phyloP scores from a whole-genome alignment of 805 yeast genomes.

The Lipomyces anomalus region DNA sequence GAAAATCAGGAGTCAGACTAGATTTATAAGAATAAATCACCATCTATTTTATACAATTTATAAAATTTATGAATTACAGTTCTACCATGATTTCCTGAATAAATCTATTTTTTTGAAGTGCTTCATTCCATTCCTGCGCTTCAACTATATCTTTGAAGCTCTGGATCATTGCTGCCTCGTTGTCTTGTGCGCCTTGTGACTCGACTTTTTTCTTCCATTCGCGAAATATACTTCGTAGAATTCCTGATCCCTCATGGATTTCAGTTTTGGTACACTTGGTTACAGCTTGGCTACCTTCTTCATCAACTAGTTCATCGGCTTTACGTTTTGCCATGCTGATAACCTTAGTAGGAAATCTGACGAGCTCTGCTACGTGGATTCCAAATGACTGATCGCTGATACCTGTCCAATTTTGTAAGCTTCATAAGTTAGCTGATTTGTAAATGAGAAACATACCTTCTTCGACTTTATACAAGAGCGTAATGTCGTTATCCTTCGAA shows the following conservation, averaged over 20 bases:
- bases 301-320: slow-evolving; percentile 70
- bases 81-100: slow-evolving; percentile 18
- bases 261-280: slow-evolving; percentile 50
- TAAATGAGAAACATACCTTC: too few relatives aligned
- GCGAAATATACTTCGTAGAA: slow-evolving; percentile 41
- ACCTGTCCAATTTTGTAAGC: too few relatives aligned
- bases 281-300: slow-evolving; percentile 37
- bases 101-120: slow-evolving; percentile 8
- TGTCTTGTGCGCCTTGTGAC: slow-evolving; percentile 8
- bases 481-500: slow-evolving; percentile 56
- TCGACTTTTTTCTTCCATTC: slow-evolving; percentile 33
- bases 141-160: slow-evolving; percentile 14
- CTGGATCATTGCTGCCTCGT: slow-evolving; percentile 6
- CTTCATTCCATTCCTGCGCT: slow-evolving; percentile 11
- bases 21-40: too few relatives aligned
- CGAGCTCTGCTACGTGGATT: slow-evolving; percentile 94
- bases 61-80: too few relatives aligned
- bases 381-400: slow-evolving; percentile 94
- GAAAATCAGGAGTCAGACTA: too few relatives aligned
- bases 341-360: slow-evolving; percentile 84
- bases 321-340: slow-evolving; percentile 93
- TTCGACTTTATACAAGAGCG: slow-evolving; percentile 87
- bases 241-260: slow-evolving; percentile 48
- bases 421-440: too few relatives aligned
- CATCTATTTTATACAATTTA: too few relatives aligned